Evolutionary conservation across 2,329 filamentous ascomycete genomes (phyloP), one percentile per base, ranked within the genome.

Genomic region (Emericellopsis cladophorae): DNA sequence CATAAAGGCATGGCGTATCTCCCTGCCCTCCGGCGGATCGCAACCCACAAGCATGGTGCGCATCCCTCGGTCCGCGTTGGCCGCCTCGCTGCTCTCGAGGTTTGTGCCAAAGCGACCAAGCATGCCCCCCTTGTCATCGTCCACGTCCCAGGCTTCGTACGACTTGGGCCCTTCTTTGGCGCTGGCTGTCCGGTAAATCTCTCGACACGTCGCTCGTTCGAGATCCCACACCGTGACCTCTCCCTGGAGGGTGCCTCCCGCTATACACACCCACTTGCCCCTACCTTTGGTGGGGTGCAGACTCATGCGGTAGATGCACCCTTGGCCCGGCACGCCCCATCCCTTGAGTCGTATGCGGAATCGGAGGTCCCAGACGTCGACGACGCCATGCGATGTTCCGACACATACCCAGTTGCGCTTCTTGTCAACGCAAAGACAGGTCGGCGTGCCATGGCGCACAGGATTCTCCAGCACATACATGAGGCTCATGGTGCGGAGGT

Each of bases 141-240:
- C 92, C 2, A 95, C 81, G 39, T 88, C 84, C 74, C 86, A 89
- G 3, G 90, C 75, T 36, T 89, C 82, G 55, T 93, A 93, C 21
- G 73, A 74, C 52, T 77, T 81, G 1, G 72, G 63, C 0, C 64
- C 65, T 43, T 82, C 72, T 60, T 77, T 74, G 40, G 65, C 68
- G 22, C 75, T 74, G 2, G 78, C 73, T 57, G 57, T 82, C 62
- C 87, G 80, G 57, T 94, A 95, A 1, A 95, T 81, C 57, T 96
- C 89, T 44, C 86, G 77, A 54, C 92, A 98, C 36, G 84, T 74
- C 7, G 80, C 78, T 62, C 90, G 93, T 56, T 96, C 90, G 14
- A 96, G 69, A 54, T 96, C 92, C 92, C 92, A 98, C 1, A 94
- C 84, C 0, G 87, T 93, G 26, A 98, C 77, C 55, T 98, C 92